Evolutionary conservation across 2,329 filamentous ascomycete genomes (phyloP), one percentile per base, ranked within the genome.

Genomic region (Coleophoma crateriformis): DNA sequence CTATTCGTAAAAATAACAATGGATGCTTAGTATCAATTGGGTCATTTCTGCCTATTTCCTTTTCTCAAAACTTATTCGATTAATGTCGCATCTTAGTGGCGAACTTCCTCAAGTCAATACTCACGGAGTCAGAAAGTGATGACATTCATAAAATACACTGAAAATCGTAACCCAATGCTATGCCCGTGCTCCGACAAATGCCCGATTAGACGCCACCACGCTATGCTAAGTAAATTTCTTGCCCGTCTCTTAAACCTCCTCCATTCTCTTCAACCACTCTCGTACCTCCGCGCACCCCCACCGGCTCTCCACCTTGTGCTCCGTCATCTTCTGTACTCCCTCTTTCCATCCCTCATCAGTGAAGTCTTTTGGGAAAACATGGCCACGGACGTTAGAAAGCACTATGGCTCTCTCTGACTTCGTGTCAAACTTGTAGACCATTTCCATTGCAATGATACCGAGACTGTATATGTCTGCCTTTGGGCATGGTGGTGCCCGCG

Each of bases 381-480:
- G 55, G 8, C 45, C 39, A 12, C 50, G 71, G 27, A 77, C 51
- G 12, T 68, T 62, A 12, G 60, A 64, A 12, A 78, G 54, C 0
- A 74, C 68, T 19, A 69, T 52, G 43, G 69, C 64, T 13, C 75
- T 68, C 52, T 78, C 75, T 59, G 73, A 71, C 41, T 67, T 71
- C 1, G 75, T 78, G 37, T 65, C 66, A 47, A 86, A 79, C 5
- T 65, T 69, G 53, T 75, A 78, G 0, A 85, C 56, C 42, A 86
- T 68, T 61, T 87, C 84, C 40, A 85, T 80, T 0, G 80, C 67
- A 32, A 85, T 78, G 11, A 85, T 73, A 0, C 82, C 82, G 1
- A 85, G 66, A 0, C 81, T 76, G 57, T 78, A 85, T 0, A 85
- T 70, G 53, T 86, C 83, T 2, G 84, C 64, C 48, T 78, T 80